Evolutionary conservation across 2,329 filamentous ascomycete species (phyloP).

Genomic region (Talaromyces sp.): DNA sequence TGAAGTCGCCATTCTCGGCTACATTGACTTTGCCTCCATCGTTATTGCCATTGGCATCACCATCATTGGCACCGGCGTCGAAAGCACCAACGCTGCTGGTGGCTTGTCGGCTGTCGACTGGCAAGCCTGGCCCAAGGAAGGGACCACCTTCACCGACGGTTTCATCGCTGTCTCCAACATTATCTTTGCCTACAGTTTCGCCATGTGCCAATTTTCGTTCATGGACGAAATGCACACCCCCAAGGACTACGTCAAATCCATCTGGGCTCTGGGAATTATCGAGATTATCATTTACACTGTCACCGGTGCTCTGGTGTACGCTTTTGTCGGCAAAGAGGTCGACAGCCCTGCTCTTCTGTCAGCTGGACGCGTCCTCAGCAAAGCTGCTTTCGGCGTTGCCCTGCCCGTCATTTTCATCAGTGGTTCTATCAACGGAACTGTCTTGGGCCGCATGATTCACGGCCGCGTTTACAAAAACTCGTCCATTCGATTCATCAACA

Average conservation of each 20-base stretch:
- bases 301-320: conserved; percentile 26
- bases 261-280: conserved; percentile 31
- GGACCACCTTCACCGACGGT: conserved; percentile 25
- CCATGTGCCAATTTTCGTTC: conserved; percentile 33
- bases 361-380: conserved; percentile 20
- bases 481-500: conserved; percentile 31
- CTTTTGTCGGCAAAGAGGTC: conserved; percentile 27
- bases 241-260: conserved; percentile 29
- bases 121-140: conserved; percentile 20
- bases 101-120: conserved; percentile 16
- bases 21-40: conserved; percentile 32
- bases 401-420: conserved; percentile 33
- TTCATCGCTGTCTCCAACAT: conserved; percentile 32
- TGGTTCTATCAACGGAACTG: conserved; percentile 31
- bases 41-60: conserved; percentile 28
- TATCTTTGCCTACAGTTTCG: conserved; percentile 40
- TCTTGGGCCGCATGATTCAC: conserved; percentile 28
- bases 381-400: conserved; percentile 28
- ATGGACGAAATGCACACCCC: conserved; percentile 31
- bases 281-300: conserved; percentile 29
- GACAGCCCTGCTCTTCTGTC: conserved; percentile 27
- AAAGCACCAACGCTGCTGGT: conserved; percentile 18
- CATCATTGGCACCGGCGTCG: conserved; percentile 29
- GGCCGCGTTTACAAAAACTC: conserved; percentile 28
- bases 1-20: conserved; percentile 33